Base-by-base conservation (phyloP, 2,329 filamentous ascomycete genomes). In the Diaporthe humulicola region DNA sequence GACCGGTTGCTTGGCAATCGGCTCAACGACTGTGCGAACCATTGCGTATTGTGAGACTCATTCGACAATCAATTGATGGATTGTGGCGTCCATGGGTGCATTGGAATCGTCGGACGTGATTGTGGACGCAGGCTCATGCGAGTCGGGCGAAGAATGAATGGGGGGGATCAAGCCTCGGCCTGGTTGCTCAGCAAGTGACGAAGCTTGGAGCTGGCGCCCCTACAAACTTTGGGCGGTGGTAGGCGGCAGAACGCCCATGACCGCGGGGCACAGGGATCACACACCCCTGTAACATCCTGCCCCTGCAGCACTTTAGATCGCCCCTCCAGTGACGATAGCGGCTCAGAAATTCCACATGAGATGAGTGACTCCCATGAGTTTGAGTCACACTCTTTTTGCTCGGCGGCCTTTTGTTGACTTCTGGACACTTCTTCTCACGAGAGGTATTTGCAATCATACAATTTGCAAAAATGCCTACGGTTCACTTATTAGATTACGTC, bases 401-500 rank as follows among this genome's bases (percentile, higher is more conserved):
- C 7, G 33, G 64, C 66, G n/a, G 25, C 19, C 48, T 25, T 72
- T 28, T 56, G 4, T 42, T 38, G 17, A 28, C 30, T 42, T 48
- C 25, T 4, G 5, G 22, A 61, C 69, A 22, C 25, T 48, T 25
- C 25, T 56, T 61, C 15, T 45, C 42, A n/a, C 28, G 38, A 52
- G 33, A 54, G 45, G 48, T 30, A 25, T 14, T 40, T 19, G 12
- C 36, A 28, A 40, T 28, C 64, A 66, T 38, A 52, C 30, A 45
- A 56, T 10, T 57, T 66, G 78, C 76, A 80, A 88, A 79, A 69
- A 95, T 95, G 93, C 91, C 94, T 77, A 94, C 90, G 66, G 94
- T 96, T 77, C 90, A 96, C 85, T 86, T 97, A 73, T 85, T 93
- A 80, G 89, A 98, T 87, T 98, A 98, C 83, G 96, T 98, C 78